Conservation (phyloP, 139 green algal genomes). For the Chlamydomonas eustigma region DNA sequence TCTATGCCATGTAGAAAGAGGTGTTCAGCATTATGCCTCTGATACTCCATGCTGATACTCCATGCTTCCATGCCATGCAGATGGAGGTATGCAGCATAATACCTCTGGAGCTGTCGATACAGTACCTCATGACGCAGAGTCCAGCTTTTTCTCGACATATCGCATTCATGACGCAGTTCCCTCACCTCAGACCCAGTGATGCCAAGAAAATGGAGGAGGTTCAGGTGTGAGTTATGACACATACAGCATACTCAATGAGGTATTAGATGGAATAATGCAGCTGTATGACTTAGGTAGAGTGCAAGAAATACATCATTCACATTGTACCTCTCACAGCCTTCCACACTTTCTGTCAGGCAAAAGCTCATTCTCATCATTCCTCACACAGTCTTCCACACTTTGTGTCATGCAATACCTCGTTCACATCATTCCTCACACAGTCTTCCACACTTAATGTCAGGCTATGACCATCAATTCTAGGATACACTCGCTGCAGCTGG, state of each 20-base stretch:
- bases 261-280: too few relatives aligned
- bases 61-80: too few relatives aligned
- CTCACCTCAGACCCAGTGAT: conserved; percentile 23
- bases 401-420: not conserved
- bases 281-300: too few relatives aligned
- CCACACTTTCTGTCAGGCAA: too few relatives aligned
- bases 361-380: too few relatives aligned
- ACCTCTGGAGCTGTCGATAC: not conserved
- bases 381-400: not conserved
- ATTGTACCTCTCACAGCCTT: too few relatives aligned
- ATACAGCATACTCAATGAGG: too few relatives aligned
- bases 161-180: conserved; percentile 25
- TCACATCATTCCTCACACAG: not conserved
- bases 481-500: conserved; percentile 10
- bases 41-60: too few relatives aligned
- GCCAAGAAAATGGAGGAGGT: conserved; percentile 31
- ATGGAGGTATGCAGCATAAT: not conserved
- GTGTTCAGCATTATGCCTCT: too few relatives aligned
- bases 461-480: conserved; percentile 41
- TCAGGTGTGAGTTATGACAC: conserved; percentile 21
- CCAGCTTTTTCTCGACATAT: conserved; percentile 7
- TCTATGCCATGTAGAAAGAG: too few relatives aligned
- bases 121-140: conserved; percentile 27
- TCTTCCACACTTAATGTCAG: conserved; percentile 6
- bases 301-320: too few relatives aligned